Conservation (phyloP, 306 rosid genomes). For the Gleditsia sinensis region DNA sequence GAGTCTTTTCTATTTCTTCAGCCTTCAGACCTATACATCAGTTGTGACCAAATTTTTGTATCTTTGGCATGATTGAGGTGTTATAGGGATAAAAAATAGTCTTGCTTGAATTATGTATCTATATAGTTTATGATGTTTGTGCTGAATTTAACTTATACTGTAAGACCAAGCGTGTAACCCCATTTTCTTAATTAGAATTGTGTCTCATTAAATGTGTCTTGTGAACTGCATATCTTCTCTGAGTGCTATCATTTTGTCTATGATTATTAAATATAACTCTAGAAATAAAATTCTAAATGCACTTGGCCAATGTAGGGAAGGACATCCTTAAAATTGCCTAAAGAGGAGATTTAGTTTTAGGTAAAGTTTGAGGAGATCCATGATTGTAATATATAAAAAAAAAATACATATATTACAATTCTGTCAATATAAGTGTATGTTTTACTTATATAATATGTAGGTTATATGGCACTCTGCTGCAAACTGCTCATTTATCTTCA, state of each 20-base stretch:
- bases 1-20: conserved; percentile 10
- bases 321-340: too few relatives aligned
- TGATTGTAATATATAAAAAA: too few relatives aligned
- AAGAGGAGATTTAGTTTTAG: too few relatives aligned
- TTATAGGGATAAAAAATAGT: neutral
- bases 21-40: neutral
- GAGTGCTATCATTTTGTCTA: neutral
- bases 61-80: conserved; percentile 4
- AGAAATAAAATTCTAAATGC: too few relatives aligned
- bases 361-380: too few relatives aligned
- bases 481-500: neutral
- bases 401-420: too few relatives aligned
- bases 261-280: neutral
- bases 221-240: neutral
- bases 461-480: conserved; percentile 10
- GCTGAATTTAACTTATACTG: too few relatives aligned
- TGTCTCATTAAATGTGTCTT: neutral
- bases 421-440: too few relatives aligned
- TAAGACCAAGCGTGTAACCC: neutral
- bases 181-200: neutral
- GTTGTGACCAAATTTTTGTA: neutral
- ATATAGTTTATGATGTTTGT: too few relatives aligned
- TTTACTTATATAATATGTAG: neutral
- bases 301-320: too few relatives aligned
- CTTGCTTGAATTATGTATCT: too few relatives aligned